Evolutionary conservation across 176 grass and related monocot genomes (phyloP), one percentile per base, ranked within the genome.

Genomic region (Bothriochloa decipiens): DNA sequence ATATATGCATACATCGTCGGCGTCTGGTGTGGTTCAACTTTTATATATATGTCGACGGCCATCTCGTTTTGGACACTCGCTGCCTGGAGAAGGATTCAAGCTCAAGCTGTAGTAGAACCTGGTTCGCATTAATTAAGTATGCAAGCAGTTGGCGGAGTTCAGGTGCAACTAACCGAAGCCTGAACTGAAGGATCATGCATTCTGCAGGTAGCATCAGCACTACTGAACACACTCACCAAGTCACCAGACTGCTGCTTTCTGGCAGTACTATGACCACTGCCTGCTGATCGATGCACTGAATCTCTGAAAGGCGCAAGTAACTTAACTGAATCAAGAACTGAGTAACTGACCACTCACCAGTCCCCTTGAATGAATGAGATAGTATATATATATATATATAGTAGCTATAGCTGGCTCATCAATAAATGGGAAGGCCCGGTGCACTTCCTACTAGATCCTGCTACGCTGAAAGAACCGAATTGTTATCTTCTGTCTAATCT

Each of bases 401-500:
- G 5, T 52, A 52, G 18, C 20, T 11, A 20, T 11, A 61, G 58
- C 58, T 61, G 12, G 9, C 1, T 61, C 22, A 61, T 61, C 58
- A 12, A 61, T 61, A 61, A 61, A 25, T 61, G 57, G 58, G n/a
- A 61, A 61, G 10, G 58, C n/a, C n/a, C n/a, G 14, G 58, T 61
- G 58, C 58, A 61, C n/a, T 61, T 12, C 17, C 55, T 58, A 23
- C 22, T 23, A 5, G 72, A 83, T 75, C 81, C 41, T 84, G 66
- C 72, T 86, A 70, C 58, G 18, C 73, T 78, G 81, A 83, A 47
- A 32, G 41, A 67, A 79, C 61, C 75, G 25, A 70, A 74, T 47
- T 50, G 28, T 60, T 86, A 72, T 78, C 72, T 78, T 71, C 68
- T 74, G 45, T 90, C 68, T 26, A 83, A 79, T 83, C 67, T 43